Evolutionary conservation across 2,329 filamentous ascomycete genomes (phyloP).

Genomic region (Rhynchosporium agropyri): DNA sequence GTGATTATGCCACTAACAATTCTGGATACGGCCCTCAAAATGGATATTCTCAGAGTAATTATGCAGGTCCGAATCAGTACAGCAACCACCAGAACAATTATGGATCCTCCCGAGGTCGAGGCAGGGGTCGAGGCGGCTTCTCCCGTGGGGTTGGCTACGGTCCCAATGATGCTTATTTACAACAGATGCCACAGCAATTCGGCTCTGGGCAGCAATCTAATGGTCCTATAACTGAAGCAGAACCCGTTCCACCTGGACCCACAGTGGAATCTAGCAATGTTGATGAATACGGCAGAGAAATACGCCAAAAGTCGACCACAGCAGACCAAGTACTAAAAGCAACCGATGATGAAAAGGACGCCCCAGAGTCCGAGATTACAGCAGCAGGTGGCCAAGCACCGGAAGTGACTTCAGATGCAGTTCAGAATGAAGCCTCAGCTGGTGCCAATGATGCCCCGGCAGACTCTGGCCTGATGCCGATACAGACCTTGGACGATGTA

Average conservation of each 20-base stretch:
- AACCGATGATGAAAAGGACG: slow-evolving; percentile 21
- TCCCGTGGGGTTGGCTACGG: slow-evolving; percentile 39
- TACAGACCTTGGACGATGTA: slow-evolving; percentile 41
- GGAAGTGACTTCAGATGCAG: slow-evolving; percentile 28
- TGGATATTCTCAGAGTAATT: slow-evolving; percentile 82
- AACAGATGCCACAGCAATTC: slow-evolving; percentile 40
- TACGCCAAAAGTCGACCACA: slow-evolving; percentile 36
- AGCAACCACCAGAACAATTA: slow-evolving; percentile 72
- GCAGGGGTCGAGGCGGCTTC: slow-evolving; percentile 43
- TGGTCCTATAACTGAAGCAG: slow-evolving; percentile 39
- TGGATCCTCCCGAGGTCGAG: slow-evolving; percentile 53
- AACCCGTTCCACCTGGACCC: slow-evolving; percentile 38
- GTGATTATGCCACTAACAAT: slow-evolving; percentile 81
- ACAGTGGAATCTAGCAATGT: slow-evolving; percentile 40
- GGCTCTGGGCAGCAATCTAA: slow-evolving; percentile 34
- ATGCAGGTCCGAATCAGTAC: slow-evolving; percentile 68
- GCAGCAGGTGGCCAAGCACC: slow-evolving; percentile 21
- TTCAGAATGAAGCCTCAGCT: slow-evolving; percentile 22
- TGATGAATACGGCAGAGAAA: slow-evolving; percentile 44
- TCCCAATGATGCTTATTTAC: slow-evolving; percentile 38
- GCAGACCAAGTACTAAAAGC: slow-evolving; percentile 31
- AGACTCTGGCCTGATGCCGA: slow-evolving; percentile 36
- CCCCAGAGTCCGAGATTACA: slow-evolving; percentile 18
- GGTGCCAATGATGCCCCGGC: slow-evolving; percentile 22
- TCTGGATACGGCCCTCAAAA: slow-evolving; percentile 63